Evolutionary conservation across 139 green algal genomes (phyloP), one percentile per base, ranked within the genome.

Genomic region (Auxenochlorella pyrenoidosa): DNA sequence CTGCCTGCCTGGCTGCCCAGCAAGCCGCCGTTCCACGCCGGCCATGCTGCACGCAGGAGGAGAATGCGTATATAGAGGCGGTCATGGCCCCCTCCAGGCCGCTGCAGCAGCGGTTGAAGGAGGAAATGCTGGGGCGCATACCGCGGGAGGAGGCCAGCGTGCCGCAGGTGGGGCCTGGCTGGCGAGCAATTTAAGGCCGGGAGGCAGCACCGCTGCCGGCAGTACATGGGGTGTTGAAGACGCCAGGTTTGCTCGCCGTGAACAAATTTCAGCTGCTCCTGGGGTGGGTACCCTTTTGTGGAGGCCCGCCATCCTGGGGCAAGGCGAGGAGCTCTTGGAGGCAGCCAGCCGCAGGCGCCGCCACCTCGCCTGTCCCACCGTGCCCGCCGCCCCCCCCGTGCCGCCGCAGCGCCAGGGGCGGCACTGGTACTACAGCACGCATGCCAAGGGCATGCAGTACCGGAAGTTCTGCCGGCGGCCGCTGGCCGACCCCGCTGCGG

Each of bases 381-480:
- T 32, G 24, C 63, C 63, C 13, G 66, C n/a, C 16, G 70, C 34
- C 34, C 70, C n/a, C 34, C 22, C 40, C 83, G 44, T 83, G 21
- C 44, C 77, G 0, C 91, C 91, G 1, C 54, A 91, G 63, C 88
- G 94, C 77, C 83, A 94, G 73, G 87, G 91, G 13, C 80, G 80
- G 28, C 96, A 94, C 79, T 96, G 90, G 87, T 98, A 97, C 87
- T 97, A 98, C 90, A 92, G 87, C 15, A 83, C 92, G 22, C 96
- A 94, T 40, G 19, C 88, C 34, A 92, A 95, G 28, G 94, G 92
- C 34, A 85, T 91, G 84, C 92, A 95, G 82, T 96, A 97, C 88
- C 60, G 84, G 1, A 86, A 95, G 30, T 90, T 95, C 84, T 97
- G 93, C 90, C 87, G 96, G 3, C 78, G 92, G 4, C 32, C 44